These are phyloP conservation scores for Friedmanniomyces endolithicus DNA, from an alignment of 495 filamentous ascomycete species.

Conservation along the genomic window DNA sequence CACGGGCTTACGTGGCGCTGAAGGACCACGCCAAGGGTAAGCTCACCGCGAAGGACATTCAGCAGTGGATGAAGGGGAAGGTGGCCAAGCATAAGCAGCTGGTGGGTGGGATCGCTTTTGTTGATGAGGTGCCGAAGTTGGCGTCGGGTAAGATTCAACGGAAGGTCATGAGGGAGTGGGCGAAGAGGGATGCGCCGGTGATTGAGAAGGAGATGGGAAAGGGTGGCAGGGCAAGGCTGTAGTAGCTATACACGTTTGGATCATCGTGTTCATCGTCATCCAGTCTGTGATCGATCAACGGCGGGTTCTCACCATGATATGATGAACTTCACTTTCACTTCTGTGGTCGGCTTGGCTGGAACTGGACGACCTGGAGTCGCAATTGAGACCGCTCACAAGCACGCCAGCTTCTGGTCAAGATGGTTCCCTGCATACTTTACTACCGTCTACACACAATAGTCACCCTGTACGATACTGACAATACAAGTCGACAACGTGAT, in stretches of 20 bases:
- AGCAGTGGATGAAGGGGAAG: conserved; percentile 25
- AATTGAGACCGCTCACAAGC: too few species aligned
- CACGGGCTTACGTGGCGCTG: conserved; percentile 26
- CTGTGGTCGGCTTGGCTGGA: too few species aligned
- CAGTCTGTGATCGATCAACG: too few species aligned
- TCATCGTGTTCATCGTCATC: neutral
- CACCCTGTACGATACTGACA: too few species aligned
- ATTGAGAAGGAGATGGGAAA: conserved; percentile 11
- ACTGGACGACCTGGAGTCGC: too few species aligned
- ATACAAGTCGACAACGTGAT: too few species aligned
- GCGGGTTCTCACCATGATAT: too few species aligned
- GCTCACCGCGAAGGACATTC: conserved; percentile 21
- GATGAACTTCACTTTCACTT: too few species aligned
- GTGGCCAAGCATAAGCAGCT: conserved; percentile 30
- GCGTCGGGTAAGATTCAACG: conserved; percentile 29
- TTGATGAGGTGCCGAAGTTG: conserved; percentile 29
- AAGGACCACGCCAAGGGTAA: conserved; percentile 26
- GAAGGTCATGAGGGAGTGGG: conserved; percentile 28
- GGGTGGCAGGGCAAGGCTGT: conserved; percentile 11
- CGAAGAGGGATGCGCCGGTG: conserved; percentile 26
- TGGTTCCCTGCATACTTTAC: too few species aligned
- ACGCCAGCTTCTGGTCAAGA: too few species aligned
- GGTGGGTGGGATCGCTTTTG: conserved; percentile 28
- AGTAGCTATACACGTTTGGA: neutral
- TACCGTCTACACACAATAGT: too few species aligned